Conservation (phyloP, 2,329 filamentous ascomycete genomes). For the Scopulariopsis brevicaulis region DNA sequence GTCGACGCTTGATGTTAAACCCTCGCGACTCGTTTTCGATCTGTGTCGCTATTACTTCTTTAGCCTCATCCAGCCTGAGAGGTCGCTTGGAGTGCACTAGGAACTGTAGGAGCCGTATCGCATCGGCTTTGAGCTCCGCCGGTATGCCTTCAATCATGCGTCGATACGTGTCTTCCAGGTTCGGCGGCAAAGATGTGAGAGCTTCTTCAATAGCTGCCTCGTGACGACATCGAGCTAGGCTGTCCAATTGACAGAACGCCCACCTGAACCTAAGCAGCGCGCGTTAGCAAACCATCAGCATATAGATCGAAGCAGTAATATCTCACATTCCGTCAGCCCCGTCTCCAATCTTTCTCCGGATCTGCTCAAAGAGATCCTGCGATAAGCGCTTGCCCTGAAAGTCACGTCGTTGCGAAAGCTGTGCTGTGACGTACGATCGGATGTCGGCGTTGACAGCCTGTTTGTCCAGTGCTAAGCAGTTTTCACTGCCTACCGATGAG, state of each 20-base stretch:
- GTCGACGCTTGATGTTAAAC: constrained; percentile 7
- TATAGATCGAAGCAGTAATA: background rate
- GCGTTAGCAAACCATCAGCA: background rate
- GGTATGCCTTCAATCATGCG: constrained; percentile 11
- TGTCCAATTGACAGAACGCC: constrained; percentile 17
- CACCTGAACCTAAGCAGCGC: constrained; percentile 14
- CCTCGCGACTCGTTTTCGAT: constrained; percentile 6
- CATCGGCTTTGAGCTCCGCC: constrained; percentile 1
- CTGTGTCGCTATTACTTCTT: constrained; percentile 11
- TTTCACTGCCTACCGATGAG: constrained; percentile 6
- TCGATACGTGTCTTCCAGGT: constrained; percentile 12
- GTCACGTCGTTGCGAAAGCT: constrained; percentile 7
- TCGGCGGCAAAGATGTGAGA: constrained; percentile 9
- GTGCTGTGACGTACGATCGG: constrained; percentile 7
- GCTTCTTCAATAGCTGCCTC: constrained; percentile 6
- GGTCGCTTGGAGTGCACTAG: constrained; percentile 9
- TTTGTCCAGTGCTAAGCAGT: constrained; percentile 10
- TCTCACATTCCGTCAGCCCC: constrained; percentile 18
- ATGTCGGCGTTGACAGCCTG: constrained; percentile 9
- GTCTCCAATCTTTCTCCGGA: constrained; percentile 8
- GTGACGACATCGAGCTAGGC: constrained; percentile 8
- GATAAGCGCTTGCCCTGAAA: constrained; percentile 9
- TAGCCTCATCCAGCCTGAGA: constrained; percentile 9
- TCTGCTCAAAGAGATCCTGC: constrained; percentile 5
- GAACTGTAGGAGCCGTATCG: constrained; percentile 13